Base-by-base conservation (phyloP, 257 asterid genomes). In the Solanum bulbocastanum region DNA sequence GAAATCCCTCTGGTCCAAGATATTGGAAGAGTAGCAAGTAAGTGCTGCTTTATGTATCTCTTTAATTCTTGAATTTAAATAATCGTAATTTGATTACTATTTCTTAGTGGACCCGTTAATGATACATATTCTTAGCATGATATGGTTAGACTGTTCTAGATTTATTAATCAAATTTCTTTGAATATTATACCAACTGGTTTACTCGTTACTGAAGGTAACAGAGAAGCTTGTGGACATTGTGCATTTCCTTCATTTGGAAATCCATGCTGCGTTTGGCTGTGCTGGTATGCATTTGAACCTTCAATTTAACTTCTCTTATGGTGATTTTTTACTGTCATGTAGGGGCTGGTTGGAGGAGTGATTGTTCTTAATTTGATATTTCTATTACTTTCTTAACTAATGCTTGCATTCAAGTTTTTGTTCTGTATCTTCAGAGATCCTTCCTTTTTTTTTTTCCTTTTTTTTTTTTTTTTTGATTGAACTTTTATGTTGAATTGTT, bases 191-290 rank as follows among this genome's bases (percentile, higher is more conserved):
- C 44, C 4, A 84, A 44, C 22, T 66, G 11, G 85, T 86, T 49
- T 85, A 44, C 56, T 71, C 42, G 83, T 85, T 84, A 87, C 86
- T 91, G 60, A 68, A 96, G 98, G 98, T 97, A 90, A 96, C 93
- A 96, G 98, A 93, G 93, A 97, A 95, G 94, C 96, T 97, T 83
- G 98, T 93, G 83, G 97, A 97, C 90, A 92, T 97, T 82, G 98
- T 96, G 85, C 97, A 95, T 92, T 94, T 87, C 91, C 89, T 97
- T 83, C 96, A 94, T 93, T 88, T 94, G 91, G 98, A 95, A 93
- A 96, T 95, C 89, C 93, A 89, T 89, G 92, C 92, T 8, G 94
- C 97, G 39, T 95, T 96, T 74, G 93, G 96, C 37, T 85, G 86
- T 91, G 91, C 92, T 88, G 98, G 98, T 95, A 94, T 92, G 87